Percentiles rank a stretch among this genome's conserved stretches.
phyloP scores from a whole-genome alignment of 306 rosid species.

The Vigna reflexopilosa region DNA sequence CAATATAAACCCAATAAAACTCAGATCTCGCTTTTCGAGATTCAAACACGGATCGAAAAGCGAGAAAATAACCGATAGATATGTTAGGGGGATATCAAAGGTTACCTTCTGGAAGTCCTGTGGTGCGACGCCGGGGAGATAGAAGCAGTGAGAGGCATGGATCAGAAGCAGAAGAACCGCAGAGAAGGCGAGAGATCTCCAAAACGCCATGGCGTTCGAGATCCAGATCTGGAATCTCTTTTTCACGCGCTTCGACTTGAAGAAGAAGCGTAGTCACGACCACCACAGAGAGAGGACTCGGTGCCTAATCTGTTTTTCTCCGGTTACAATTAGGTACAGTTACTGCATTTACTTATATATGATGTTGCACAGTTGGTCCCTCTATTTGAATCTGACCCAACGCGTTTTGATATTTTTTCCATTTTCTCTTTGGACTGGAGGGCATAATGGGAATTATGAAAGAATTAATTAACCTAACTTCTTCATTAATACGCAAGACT shows the following conservation, averaged over 20 bases:
- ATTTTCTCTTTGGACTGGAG: not conserved
- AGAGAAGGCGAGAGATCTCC: constrained; percentile 62
- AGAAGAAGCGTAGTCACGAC: constrained; percentile 13
- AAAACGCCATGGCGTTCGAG: constrained; percentile 85
- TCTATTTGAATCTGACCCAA: constrained; percentile 32
- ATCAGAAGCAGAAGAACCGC: constrained; percentile 62
- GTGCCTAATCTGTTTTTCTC: constrained; percentile 31
- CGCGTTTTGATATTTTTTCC: constrained; percentile 32
- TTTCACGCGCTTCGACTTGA: constrained; percentile 21
- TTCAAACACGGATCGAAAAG: constrained; percentile 48
- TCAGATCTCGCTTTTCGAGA: constrained; percentile 54
- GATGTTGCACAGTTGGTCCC: not conserved
- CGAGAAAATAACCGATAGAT: not conserved
- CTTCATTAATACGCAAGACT: constrained; percentile 13
- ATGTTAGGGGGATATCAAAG: constrained; percentile 16
- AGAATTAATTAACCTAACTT: not conserved
- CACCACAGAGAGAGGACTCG: not conserved
- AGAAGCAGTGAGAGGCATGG: constrained; percentile 72
- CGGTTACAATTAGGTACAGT: constrained; percentile 46
- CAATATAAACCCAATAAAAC: not conserved
- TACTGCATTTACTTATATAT: constrained; percentile 25
- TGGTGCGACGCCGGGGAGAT: constrained; percentile 99
- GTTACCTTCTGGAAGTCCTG: constrained; percentile 87
- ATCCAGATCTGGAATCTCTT: constrained; percentile 33
- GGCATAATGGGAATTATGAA: constrained; percentile 22